Percentiles rank a stretch among this genome's conserved stretches.
These are phyloP conservation scores for Pseudofabraea citricarpa DNA, from an alignment of 2,329 filamentous ascomycete genomes.

Conservation along the genomic window DNA sequence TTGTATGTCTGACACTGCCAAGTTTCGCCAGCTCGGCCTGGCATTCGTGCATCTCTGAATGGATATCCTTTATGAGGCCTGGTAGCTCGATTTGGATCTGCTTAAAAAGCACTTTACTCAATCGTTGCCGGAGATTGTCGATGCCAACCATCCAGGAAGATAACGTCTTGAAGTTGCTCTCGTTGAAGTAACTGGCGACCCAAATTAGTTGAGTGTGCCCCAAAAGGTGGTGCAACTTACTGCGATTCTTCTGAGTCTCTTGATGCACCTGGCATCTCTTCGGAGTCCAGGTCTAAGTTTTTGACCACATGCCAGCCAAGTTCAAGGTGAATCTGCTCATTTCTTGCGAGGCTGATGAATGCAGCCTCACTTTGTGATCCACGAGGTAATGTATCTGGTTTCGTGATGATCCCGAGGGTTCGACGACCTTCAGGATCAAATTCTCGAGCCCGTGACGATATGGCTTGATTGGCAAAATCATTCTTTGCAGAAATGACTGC, in stretches of 20 bases:
- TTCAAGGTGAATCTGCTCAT: slow-evolving; percentile 40
- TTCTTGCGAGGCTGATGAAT: slow-evolving; percentile 38
- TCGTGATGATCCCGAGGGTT: slow-evolving; percentile 48
- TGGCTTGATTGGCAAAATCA: slow-evolving; percentile 57
- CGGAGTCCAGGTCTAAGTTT: slow-evolving; percentile 38
- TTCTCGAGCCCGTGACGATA: slow-evolving; percentile 43
- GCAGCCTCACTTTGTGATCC: slow-evolving; percentile 35
- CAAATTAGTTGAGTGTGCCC: too few relatives aligned
- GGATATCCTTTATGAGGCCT: slow-evolving; percentile 38
- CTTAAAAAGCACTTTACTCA: slow-evolving; percentile 45
- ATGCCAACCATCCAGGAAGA: slow-evolving; percentile 39
- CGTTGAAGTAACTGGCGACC: slow-evolving; percentile 46
- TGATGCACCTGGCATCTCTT: slow-evolving; percentile 29
- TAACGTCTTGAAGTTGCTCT: slow-evolving; percentile 34
- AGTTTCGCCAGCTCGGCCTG: slow-evolving; percentile 37
- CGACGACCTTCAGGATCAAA: slow-evolving; percentile 31
- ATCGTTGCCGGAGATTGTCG: slow-evolving; percentile 37
- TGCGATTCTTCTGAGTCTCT: slow-evolving; percentile 31
- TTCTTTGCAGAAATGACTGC: slow-evolving; percentile 52
- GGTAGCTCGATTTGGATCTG: slow-evolving; percentile 45
- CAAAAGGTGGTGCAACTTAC: too few relatives aligned
- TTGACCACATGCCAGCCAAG: slow-evolving; percentile 50
- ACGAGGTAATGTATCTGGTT: slow-evolving; percentile 45
- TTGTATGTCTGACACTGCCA: slow-evolving; percentile 41
- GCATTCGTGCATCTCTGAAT: slow-evolving; percentile 30